Base-by-base conservation (phyloP, 2,329 filamentous ascomycete genomes). In the Fusarium compactum region DNA sequence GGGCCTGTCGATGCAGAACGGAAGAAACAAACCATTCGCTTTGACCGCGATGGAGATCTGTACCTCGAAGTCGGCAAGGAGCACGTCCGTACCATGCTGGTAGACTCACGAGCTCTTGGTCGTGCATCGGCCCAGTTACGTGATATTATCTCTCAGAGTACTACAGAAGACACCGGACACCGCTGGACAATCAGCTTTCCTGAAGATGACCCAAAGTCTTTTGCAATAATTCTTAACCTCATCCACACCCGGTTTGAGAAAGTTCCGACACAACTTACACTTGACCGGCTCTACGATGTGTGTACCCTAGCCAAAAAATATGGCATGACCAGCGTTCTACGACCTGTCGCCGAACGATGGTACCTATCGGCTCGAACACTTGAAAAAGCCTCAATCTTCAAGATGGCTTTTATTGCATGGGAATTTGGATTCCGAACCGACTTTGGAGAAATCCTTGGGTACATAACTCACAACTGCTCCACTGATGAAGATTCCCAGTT, bases 281-380 rank as follows among this genome's bases (percentile, higher is more conserved):
- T 58, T 18, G 29, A 64, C 11, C 51, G 63, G 9, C 44, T 69
- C 11, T 71, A 60, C 32, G 44, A 32, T 5, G 24, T 62, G 4
- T 71, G 65, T 6, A 16, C 57, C 11, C 32, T 74, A 9, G 62
- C 53, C 20, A 41, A 54, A 34, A 75, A 72, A 46, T 75, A 74
- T 25, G 44, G 58, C 9, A 66, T 68, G 70, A 44, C 58, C 11
- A 52, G 58, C 20, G 55, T 61, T 4, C 29, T 74, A 9, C 58
- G 61, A 7, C 45, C 72, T 14, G 52, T 71, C 24, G 68, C 69
- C 16, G 58, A 71, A 20, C 50, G 30, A 14, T 71, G 65, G 65
- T 61, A 62, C 40, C 5, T 24, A 3, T 40, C 24, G 3, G 50
- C 50, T n/a, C 25, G 50, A 29, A 52, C 50, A 27, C 34, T 52